Evolutionary conservation across 345 rosid species (phyloP).

Genomic region (Combretum micranthum): DNA sequence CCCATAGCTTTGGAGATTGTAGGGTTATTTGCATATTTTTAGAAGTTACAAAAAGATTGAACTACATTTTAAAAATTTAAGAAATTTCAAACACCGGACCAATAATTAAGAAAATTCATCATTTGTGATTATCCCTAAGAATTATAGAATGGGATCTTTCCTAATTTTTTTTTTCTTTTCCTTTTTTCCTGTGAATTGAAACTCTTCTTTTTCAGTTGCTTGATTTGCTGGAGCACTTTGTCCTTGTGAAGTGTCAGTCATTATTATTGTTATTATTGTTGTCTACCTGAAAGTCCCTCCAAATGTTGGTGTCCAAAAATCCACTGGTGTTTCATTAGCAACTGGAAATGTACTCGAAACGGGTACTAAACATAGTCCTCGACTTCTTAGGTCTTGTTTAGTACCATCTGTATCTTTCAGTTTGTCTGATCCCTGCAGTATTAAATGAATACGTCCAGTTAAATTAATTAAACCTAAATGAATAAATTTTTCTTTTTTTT

Average conservation of each 20-base stretch:
- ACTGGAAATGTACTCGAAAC: constrained; percentile 72
- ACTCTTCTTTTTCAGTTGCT: neutral
- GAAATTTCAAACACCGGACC: too few species aligned
- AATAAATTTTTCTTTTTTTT: too few species aligned
- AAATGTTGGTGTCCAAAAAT: constrained; percentile 71
- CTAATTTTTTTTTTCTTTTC: neutral
- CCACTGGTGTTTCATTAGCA: constrained; percentile 51
- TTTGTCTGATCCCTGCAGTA: constrained; percentile 26
- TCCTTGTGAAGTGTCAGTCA: neutral
- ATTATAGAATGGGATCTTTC: too few species aligned
- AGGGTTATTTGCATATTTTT: too few species aligned
- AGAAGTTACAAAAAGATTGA: too few species aligned
- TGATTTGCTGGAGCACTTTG: neutral
- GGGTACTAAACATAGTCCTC: constrained; percentile 82
- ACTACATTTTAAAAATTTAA: too few species aligned
- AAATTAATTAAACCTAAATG: too few species aligned
- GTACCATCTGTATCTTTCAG: constrained; percentile 31
- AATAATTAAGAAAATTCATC: too few species aligned
- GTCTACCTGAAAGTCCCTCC: constrained; percentile 56
- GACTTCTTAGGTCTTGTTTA: constrained; percentile 59
- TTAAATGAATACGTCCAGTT: too few species aligned
- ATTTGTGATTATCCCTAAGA: too few species aligned
- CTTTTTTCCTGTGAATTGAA: neutral
- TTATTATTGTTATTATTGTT: neutral
- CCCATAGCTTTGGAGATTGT: too few species aligned